Percentiles rank a stretch among this genome's conserved stretches.
phyloP scores from a whole-genome alignment of 306 rosid genomes.

The Acacia crassicarpa region DNA sequence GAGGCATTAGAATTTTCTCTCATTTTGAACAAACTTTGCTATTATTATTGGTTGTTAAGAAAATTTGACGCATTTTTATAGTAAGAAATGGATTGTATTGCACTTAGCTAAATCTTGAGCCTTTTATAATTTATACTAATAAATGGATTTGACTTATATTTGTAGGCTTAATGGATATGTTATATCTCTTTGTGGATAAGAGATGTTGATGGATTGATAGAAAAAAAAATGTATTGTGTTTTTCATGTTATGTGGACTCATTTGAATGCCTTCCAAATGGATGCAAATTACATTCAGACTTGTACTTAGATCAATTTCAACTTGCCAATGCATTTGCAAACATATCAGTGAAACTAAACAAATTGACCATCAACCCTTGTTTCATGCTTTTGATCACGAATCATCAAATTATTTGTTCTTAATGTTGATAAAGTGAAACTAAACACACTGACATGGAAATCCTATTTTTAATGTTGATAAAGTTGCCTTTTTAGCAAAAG shows the following conservation, averaged over 20 bases:
- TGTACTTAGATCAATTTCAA: background rate
- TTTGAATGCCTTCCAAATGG: constrained; percentile 13
- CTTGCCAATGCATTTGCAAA: background rate
- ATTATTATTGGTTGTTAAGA: background rate
- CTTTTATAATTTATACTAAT: background rate
- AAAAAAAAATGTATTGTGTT: background rate
- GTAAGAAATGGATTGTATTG: background rate
- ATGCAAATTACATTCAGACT: background rate
- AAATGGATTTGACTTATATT: background rate
- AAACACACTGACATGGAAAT: too few species aligned
- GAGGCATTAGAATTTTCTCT: background rate
- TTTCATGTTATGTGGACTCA: constrained; percentile 11
- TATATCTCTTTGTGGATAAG: background rate
- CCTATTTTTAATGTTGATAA: too few species aligned
- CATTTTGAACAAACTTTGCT: background rate
- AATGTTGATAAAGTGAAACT: too few species aligned
- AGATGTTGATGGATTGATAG: background rate
- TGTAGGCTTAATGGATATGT: background rate
- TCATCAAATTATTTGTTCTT: background rate
- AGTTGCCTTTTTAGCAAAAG: too few species aligned
- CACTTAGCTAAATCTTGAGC: background rate
- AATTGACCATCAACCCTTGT: background rate
- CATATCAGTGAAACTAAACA: background rate
- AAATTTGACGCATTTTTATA: background rate
- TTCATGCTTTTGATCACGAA: background rate